Conservation (phyloP, 177 flowering plant species). For the Vitis hybrid region DNA sequence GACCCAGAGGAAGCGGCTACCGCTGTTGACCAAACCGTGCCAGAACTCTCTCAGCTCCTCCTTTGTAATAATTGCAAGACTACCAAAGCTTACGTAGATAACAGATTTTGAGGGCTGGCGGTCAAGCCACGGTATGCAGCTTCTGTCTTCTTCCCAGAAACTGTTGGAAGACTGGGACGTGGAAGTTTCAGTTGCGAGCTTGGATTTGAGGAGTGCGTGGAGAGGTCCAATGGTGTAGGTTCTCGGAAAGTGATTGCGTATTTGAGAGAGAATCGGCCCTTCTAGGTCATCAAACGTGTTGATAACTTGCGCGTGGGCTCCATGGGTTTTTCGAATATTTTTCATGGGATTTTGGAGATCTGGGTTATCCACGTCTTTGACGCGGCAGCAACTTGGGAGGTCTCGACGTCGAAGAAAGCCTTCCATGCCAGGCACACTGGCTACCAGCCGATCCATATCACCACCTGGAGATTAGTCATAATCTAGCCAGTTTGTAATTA, state of each 20-base stretch:
- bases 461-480: conserved; percentile 9
- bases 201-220: conserved; percentile 31
- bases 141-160: conserved; percentile 10
- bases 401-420: conserved; percentile 36
- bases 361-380: not conserved
- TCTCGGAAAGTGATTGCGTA: conserved; percentile 31
- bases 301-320: conserved; percentile 33
- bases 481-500: too few relatives aligned
- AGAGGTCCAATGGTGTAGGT: conserved; percentile 54
- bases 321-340: too few relatives aligned
- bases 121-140: conserved; percentile 33
- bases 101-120: conserved; percentile 27
- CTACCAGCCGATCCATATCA: conserved; percentile 41
- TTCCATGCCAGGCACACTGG: conserved; percentile 26
- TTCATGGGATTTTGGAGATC: too few relatives aligned
- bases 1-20: conserved; percentile 15
- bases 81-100: conserved; percentile 34
- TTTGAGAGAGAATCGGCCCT: conserved; percentile 34
- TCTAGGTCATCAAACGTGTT: conserved; percentile 67
- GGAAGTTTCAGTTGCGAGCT: not conserved
- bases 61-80: conserved; percentile 5
- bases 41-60: conserved; percentile 19
- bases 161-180: conserved; percentile 20
- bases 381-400: conserved; percentile 39
- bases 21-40: conserved; percentile 26